A percentile compares a stretch with the other conserved stretches of the same genome.
phyloP scores from a whole-genome alignment of 441 rosid species.

The Eruca vesicaria region DNA sequence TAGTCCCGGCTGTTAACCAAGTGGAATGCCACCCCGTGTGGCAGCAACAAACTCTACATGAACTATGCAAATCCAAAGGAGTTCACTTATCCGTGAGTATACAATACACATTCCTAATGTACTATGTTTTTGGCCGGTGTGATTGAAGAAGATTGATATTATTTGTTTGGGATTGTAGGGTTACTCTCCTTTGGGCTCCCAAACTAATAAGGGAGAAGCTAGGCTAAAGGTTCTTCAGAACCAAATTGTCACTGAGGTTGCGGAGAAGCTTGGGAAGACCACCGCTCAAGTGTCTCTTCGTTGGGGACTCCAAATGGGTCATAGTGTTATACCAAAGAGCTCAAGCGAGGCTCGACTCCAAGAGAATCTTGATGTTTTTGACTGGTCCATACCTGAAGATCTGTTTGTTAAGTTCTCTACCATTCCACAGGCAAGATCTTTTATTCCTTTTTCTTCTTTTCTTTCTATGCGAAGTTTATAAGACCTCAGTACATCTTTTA shows the following conservation, averaged over 20 bases:
- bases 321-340: conserved; percentile 84
- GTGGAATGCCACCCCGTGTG: conserved; percentile 77
- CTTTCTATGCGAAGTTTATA: not conserved
- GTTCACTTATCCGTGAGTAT: conserved; percentile 76
- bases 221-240: conserved; percentile 66
- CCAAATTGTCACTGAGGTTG: conserved; percentile 47
- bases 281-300: conserved; percentile 78
- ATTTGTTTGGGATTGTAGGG: conserved; percentile 43
- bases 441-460: conserved; percentile 22
- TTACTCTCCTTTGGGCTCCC: conserved; percentile 83
- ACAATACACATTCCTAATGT: not conserved
- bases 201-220: conserved; percentile 37
- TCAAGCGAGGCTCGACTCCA: conserved; percentile 56
- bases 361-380: conserved; percentile 65
- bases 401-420: conserved; percentile 51
- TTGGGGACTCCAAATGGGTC: conserved; percentile 85
- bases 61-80: conserved; percentile 72
- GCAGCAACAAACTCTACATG: conserved; percentile 64
- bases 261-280: conserved; percentile 60
- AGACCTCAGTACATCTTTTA: conserved; percentile 20
- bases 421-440: conserved; percentile 39
- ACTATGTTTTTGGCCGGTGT: not conserved
- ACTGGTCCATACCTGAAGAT: conserved; percentile 79
- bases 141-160: not conserved
- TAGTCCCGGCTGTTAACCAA: conserved; percentile 81